A percentile compares a stretch with the other conserved stretches of the same genome.
Evolutionary conservation across 768 basidiomycete genomes (phyloP).

Genomic region (Dentipellis fragilis): DNA sequence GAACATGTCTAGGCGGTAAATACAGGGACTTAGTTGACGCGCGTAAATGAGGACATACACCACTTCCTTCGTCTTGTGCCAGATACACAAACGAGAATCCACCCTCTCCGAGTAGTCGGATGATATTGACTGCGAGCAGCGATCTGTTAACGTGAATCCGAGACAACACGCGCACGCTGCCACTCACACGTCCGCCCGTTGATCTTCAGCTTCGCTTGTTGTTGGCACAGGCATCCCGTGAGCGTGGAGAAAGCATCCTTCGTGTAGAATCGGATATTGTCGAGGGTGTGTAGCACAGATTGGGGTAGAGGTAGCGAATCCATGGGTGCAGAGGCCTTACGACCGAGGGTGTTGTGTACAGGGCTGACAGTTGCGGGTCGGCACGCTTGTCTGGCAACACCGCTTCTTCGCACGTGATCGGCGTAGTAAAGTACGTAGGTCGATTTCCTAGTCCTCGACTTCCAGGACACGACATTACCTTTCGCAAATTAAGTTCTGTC

Average conservation of each 20-base stretch:
- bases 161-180: neutral
- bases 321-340: too few species aligned
- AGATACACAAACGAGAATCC: constrained; percentile 91
- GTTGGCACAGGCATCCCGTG: constrained; percentile 71
- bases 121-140: constrained; percentile 57
- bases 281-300: constrained; percentile 29
- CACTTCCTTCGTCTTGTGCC: constrained; percentile 78
- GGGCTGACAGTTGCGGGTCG: too few species aligned
- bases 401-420: too few species aligned
- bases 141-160: neutral
- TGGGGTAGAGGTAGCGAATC: neutral
- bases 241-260: constrained; percentile 80
- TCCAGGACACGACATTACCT: too few species aligned
- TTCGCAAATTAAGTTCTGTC: too few species aligned
- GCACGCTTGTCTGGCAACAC: too few species aligned
- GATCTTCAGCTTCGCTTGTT: constrained; percentile 84
- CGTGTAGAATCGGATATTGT: constrained; percentile 58
- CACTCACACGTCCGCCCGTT: constrained; percentile 87
- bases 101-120: constrained; percentile 92
- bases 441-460: too few species aligned
- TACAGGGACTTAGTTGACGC: constrained; percentile 1
- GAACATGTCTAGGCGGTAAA: neutral
- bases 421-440: too few species aligned
- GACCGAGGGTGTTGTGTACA: too few species aligned
- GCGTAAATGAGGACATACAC: constrained; percentile 36